Base-by-base conservation (phyloP, 306 rosid genomes). In the Casuarina glauca region DNA sequence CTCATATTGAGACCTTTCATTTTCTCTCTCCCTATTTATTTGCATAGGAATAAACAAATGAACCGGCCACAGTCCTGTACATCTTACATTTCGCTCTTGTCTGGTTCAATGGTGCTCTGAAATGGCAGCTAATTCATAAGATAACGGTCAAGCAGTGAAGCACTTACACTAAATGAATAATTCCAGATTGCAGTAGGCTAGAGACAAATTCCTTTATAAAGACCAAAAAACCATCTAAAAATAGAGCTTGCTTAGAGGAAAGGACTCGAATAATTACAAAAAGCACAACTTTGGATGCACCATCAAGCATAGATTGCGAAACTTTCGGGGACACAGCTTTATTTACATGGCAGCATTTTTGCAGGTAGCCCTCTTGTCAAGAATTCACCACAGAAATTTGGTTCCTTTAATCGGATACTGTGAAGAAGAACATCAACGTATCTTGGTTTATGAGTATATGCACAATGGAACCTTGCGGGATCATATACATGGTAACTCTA, bases 331-430 rank as follows among this genome's bases (percentile, higher is more conserved):
- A 19, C 45, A 76, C 76, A 52, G 41, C 64, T 63, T 55, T 54
- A 77, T 79, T 79, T 73, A 87, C 58, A 70, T 54, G 78, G 72
- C 51, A n/a, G 74, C 39, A 70, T 74, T 70, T 75, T 64, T 81
- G 83, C 93, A 92, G 96, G 97, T 95, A 73, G 97, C 98, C 49
- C 96, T 95, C 73, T 85, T 95, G 60, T 93, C 99, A 44, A 88
- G 97, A 85, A 95, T 93, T 82, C 99, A 95, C 89, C 99, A 95
- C 80, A 87, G 99, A 72, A 95, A 95, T 85, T 86, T 95, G 97
- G 99, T 95, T 82, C 97, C 99, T 80, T 75, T 95, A 70, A 93
- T 91, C 67, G 99, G 99, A 80, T 95, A 88, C 79, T 93, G 97
- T 58, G 96, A 95, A 81, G 99, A 95, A 86, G 99, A 91, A 69